Base-by-base conservation (phyloP, 768 basidiomycete genomes). In the Astraeus odoratus region DNA sequence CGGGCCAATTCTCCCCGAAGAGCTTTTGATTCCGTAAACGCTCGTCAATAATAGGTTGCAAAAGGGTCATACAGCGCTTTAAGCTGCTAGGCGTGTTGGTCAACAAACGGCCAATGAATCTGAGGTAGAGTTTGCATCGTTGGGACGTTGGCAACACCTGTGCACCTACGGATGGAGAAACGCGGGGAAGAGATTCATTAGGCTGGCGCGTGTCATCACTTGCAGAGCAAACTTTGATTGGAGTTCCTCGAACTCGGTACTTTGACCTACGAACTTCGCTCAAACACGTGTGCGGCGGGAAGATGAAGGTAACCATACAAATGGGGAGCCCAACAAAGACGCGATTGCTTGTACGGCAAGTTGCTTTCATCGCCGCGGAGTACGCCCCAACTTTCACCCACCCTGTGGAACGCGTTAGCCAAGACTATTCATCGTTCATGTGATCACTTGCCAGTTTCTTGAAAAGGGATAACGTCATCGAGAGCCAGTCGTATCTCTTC, bases 341-440 rank as follows among this genome's bases (percentile, higher is more conserved):
- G 20, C 72, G 69, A 44, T 69, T 72, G 39, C 65, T 69, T 45
- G 54, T 57, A 50, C 68, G 65, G 52, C 61, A 63, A 42, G 61
- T 61, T 43, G 65, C 61, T 27, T 56, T 52, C 48, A 65, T 57
- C 35, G 60, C 53, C 44, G 58, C 55, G 48, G 55, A 48, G 42
- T 54, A 56, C 29, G 59, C 58, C 30, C 52, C 48, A 9, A 70
- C 41, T 35, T 51, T 51, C 12, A 48, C 43, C 67, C 67, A 68
- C 19, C 51, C 68, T 68, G 25, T 33, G 29, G 18, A 10, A 25
- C 29, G 19, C 24, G 18, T 20, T 44, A 22, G 19, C 42, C 51
- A 42, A 36, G 42, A 40, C 36, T 43, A 43, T 50, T 48, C 51
- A n/a, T 29, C 41, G 47, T 22, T 18, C 38, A 34, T 36, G 27